phyloP scores from a whole-genome alignment of 306 rosid genomes.

The Cajanus cajan region DNA sequence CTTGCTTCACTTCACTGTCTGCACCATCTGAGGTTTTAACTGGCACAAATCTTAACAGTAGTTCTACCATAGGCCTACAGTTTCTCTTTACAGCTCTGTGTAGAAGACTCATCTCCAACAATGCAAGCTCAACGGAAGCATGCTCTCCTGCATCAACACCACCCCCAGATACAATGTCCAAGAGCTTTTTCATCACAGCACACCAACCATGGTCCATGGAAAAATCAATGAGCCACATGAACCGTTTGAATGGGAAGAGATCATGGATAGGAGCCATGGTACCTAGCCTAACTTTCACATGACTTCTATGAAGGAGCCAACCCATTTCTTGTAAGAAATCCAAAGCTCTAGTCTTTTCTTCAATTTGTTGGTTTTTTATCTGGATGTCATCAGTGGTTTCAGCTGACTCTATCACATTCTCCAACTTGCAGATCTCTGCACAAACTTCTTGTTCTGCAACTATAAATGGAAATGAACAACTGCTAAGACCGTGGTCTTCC shows the following conservation, averaged over 20 bases:
- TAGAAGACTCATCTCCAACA: conserved; percentile 68
- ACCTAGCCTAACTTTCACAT: conserved; percentile 56
- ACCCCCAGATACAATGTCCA: conserved; percentile 64
- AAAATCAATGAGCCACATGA: conserved; percentile 78
- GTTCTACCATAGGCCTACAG: conserved; percentile 69
- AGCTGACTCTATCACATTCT: conserved; percentile 54
- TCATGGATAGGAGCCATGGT: conserved; percentile 52
- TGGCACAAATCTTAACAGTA: conserved; percentile 63
- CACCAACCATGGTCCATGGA: conserved; percentile 92
- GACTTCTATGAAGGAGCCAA: conserved; percentile 89
- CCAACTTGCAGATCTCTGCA: conserved; percentile 73
- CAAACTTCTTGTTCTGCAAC: conserved; percentile 85
- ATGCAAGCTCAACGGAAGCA: conserved; percentile 53
- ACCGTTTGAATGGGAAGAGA: conserved; percentile 61
- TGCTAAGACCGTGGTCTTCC: conserved; percentile 80
- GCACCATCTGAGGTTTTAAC: conserved; percentile 28
- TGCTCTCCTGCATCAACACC: conserved; percentile 60
- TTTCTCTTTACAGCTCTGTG: conserved; percentile 84
- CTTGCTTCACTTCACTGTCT: conserved; percentile 45
- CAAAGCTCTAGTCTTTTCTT: conserved; percentile 66
- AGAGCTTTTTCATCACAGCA: conserved; percentile 72
- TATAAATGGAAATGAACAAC: conserved; percentile 85
- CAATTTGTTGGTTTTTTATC: conserved; percentile 36
- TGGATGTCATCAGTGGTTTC: conserved; percentile 42
- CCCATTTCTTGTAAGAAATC: conserved; percentile 88